These are phyloP conservation scores for Balansia obtecta DNA, from an alignment of 2,329 filamentous ascomycete species.

Conservation along the genomic window DNA sequence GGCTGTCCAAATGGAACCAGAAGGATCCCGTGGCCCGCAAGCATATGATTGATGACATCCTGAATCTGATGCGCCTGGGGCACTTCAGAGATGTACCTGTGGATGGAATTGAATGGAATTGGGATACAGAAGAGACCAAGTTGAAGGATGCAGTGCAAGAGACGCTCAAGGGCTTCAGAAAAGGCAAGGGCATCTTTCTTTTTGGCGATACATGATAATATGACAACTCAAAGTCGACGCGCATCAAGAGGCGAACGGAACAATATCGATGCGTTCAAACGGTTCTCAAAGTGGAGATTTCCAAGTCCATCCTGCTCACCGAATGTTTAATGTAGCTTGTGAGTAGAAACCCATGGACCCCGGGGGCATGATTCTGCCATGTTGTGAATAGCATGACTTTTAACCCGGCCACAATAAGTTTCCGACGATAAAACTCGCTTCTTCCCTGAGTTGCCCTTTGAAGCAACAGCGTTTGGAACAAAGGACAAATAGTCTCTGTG, in stretches of 20 bases:
- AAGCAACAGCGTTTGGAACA: neutral
- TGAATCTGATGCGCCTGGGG: conserved; percentile 61
- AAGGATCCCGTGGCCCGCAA: conserved; percentile 60
- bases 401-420: too few relatives aligned
- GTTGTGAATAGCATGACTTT: neutral
- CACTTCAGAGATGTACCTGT: conserved; percentile 75
- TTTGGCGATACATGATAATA: conserved; percentile 47
- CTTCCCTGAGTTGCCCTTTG: neutral
- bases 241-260: neutral
- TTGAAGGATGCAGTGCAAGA: conserved; percentile 67
- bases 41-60: conserved; percentile 71
- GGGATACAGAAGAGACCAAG: conserved; percentile 59
- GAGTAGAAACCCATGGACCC: too few relatives aligned
- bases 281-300: neutral
- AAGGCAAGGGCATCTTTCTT: conserved; percentile 82
- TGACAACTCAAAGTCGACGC: neutral
- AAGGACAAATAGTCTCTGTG: too few relatives aligned
- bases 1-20: conserved; percentile 85
- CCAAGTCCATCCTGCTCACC: neutral
- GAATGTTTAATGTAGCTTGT: neutral
- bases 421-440: too few relatives aligned
- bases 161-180: conserved; percentile 71
- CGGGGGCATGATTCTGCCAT: neutral
- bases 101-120: conserved; percentile 72
- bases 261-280: neutral